Base-by-base conservation (phyloP, 2,329 filamentous ascomycete genomes). In the Aspergillus amoenus region DNA sequence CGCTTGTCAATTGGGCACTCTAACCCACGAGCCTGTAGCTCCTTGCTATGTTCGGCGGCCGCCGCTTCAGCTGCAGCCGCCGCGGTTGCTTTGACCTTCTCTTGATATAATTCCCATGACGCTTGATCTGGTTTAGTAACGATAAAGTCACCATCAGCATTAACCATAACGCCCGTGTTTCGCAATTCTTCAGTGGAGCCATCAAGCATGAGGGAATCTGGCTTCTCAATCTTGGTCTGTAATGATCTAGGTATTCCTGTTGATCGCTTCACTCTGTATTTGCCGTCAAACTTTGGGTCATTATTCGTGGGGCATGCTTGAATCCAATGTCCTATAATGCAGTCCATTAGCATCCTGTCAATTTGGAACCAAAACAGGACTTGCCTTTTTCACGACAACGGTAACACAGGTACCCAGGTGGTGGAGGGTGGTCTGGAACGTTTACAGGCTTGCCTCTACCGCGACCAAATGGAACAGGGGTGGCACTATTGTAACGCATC, bases 291-390 rank as follows among this genome's bases (percentile, higher is more conserved):
- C 60, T 92, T 93, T 3, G 94, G 93, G 65, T 99, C 93, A 73
- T 96, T 91, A 73, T 99, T 99, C n/a, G 93, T 99, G 6, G 94
- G 94, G 70, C 94, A 99, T 52, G 91, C 85, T 77, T 97, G 93
- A 61, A 99, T 99, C 93, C 93, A 99, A 74, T 99, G 94, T n/a
- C 93, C 81, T 83, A 61, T 8, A 56, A 44, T n/a, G 43, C 34
- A 40, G 37, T 55, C 53, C 56, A 62, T 77, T 52, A 34, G 42
- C 18, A 40, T 30, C 21, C 48, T 18, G 30, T 34, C 5, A 18
- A 15, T 17, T 8, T 3, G 17, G 9, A 15, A 6, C 27, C 27
- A n/a, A n/a, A 21, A 34, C 22, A 34, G 30, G 34, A 48, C 40
- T 61, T 73, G 81, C 83, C 94, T 78, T 97, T 97, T 74, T 97